phyloP scores from a whole-genome alignment of 2,329 filamentous ascomycete species.

The Diaporthe australafricana region DNA sequence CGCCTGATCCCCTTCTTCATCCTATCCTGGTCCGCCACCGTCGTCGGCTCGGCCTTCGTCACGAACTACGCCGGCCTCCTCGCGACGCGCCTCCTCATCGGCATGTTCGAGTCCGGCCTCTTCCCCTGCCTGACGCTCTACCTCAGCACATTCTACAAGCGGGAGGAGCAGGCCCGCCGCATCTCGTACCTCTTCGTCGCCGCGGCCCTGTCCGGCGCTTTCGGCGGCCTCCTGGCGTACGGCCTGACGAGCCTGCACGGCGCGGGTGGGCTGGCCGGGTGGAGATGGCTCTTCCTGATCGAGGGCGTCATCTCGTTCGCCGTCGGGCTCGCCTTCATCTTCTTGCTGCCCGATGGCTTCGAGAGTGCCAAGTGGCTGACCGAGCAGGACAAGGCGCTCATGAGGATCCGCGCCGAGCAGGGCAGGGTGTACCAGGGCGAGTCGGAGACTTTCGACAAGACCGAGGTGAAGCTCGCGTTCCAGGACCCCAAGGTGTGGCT shows the following conservation, averaged over 20 bases:
- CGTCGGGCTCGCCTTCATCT: constrained; percentile 58
- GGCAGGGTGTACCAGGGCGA: constrained; percentile 59
- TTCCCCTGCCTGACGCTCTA: constrained; percentile 42
- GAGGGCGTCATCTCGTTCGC: constrained; percentile 49
- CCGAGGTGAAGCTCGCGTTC: constrained; percentile 59
- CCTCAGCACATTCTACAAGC: constrained; percentile 42
- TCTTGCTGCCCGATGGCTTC: constrained; percentile 69
- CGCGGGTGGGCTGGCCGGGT: constrained; percentile 46
- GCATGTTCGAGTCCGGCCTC: constrained; percentile 41
- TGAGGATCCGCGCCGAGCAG: constrained; percentile 54
- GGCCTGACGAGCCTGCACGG: constrained; percentile 50
- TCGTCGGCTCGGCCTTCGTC: constrained; percentile 63
- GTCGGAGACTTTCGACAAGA: constrained; percentile 60
- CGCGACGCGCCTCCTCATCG: constrained; percentile 56
- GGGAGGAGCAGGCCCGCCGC: constrained; percentile 38
- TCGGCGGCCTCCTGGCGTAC: constrained; percentile 52
- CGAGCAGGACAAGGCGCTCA: constrained; percentile 65
- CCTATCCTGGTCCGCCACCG: constrained; percentile 72
- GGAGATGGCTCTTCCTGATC: constrained; percentile 53
- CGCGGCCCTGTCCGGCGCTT: constrained; percentile 49
- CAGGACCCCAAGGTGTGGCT: constrained; percentile 64
- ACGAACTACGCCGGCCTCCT: constrained; percentile 73
- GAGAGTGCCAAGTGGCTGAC: constrained; percentile 71
- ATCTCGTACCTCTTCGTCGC: constrained; percentile 46
- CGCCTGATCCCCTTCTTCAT: constrained; percentile 75